Conservation (phyloP, 2,329 filamentous ascomycete genomes). For the Monilinia polystroma region DNA sequence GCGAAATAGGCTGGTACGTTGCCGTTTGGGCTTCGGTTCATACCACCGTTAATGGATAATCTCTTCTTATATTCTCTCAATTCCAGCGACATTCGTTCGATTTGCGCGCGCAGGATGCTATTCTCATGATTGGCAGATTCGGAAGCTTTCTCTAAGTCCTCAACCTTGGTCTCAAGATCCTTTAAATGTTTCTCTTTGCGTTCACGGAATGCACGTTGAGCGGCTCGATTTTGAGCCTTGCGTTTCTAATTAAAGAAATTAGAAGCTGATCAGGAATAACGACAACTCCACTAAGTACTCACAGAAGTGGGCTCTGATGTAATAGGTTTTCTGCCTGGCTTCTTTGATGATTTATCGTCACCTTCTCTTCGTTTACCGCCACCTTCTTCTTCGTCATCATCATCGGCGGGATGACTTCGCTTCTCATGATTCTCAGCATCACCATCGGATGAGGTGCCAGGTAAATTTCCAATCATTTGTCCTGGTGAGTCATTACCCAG, state of each 20-base stretch:
- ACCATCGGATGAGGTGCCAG: constrained; percentile 47
- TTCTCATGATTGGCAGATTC: constrained; percentile 85
- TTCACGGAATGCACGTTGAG: constrained; percentile 89
- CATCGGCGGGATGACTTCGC: constrained; percentile 68
- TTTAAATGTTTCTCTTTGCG: constrained; percentile 91
- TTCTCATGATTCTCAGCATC: constrained; percentile 62
- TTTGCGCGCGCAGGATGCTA: constrained; percentile 74
- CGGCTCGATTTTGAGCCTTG: constrained; percentile 92
- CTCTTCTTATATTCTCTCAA: constrained; percentile 89
- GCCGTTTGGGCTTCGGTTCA: constrained; percentile 29
- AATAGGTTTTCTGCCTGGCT: constrained; percentile 91
- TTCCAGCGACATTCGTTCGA: constrained; percentile 83
- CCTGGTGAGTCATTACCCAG: constrained; percentile 53
- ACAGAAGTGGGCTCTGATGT: constrained; percentile 95
- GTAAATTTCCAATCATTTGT: constrained; percentile 75
- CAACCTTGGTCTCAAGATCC: constrained; percentile 76
- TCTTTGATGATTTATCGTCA: constrained; percentile 83
- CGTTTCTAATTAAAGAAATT: constrained; percentile 63
- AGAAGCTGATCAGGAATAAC: constrained; percentile 29
- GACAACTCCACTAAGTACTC: constrained; percentile 49
- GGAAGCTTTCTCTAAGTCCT: constrained; percentile 77
- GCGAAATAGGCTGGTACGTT: constrained; percentile 38
- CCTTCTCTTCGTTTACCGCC: constrained; percentile 76
- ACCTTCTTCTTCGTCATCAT: constrained; percentile 62
- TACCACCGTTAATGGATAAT: constrained; percentile 56